Percentiles rank a stretch among this genome's conserved stretches.
These are phyloP conservation scores for Taphrina flavorubra DNA, from an alignment of 1,139 yeast species.

Conservation along the genomic window DNA sequence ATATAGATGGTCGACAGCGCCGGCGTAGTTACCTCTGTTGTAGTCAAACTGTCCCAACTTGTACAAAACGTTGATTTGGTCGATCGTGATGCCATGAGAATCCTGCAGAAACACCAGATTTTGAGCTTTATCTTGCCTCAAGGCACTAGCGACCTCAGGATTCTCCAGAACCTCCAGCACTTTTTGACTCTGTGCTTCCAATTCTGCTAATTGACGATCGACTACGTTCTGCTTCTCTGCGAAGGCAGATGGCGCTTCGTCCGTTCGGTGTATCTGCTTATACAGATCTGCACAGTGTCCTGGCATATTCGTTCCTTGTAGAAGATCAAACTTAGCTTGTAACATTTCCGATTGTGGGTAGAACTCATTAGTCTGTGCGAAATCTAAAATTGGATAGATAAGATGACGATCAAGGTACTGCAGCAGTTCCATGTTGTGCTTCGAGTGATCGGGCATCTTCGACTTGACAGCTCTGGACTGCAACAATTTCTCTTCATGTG, in stretches of 20 bases:
- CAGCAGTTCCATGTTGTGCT: constrained; percentile 53
- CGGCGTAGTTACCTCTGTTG: constrained; percentile 64
- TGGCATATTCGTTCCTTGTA: constrained; percentile 63
- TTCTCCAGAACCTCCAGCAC: constrained; percentile 58
- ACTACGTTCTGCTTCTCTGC: constrained; percentile 52
- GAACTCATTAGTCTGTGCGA: constrained; percentile 55
- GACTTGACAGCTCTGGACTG: too few relatives aligned
- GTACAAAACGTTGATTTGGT: constrained; percentile 60
- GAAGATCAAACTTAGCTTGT: constrained; percentile 59
- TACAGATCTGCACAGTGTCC: constrained; percentile 47
- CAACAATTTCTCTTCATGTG: too few relatives aligned
- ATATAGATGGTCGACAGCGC: constrained; percentile 62
- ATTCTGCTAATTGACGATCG: constrained; percentile 72
- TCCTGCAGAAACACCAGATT: constrained; percentile 58
- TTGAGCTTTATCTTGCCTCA: constrained; percentile 62
- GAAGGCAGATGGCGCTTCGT: constrained; percentile 24
- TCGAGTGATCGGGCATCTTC: neutral
- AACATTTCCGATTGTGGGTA: constrained; percentile 57
- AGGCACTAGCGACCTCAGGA: constrained; percentile 56
- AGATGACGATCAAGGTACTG: constrained; percentile 66
- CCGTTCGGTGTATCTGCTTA: constrained; percentile 48
- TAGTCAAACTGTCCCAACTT: constrained; percentile 65
- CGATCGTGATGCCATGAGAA: constrained; percentile 57
- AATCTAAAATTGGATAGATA: constrained; percentile 61
- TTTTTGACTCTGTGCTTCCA: constrained; percentile 56